phyloP scores from a whole-genome alignment of 805 yeast species.

The Yarrowia deformans region DNA sequence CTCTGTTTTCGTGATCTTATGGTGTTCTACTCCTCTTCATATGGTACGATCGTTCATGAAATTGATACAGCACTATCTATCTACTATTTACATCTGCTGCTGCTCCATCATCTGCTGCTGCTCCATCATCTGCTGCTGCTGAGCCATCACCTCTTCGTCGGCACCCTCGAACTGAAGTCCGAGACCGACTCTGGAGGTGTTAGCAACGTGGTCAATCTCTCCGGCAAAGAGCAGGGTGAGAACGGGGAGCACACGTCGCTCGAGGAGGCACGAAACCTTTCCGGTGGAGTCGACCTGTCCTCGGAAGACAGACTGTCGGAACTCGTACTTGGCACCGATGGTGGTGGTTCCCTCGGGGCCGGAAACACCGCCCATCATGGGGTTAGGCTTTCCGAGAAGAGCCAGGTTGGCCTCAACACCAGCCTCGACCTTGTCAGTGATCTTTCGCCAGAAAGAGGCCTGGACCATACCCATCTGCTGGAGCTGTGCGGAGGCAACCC shows the following conservation, averaged over 20 bases:
- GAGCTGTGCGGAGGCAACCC: conserved; percentile 93
- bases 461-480: conserved; percentile 90
- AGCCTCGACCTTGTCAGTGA: conserved; percentile 85
- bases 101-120: conserved; percentile 38
- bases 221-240: conserved; percentile 87
- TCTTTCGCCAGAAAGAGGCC: conserved; percentile 93
- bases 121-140: conserved; percentile 45
- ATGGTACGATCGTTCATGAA: conserved; percentile 34
- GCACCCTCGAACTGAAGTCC: conserved; percentile 97
- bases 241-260: conserved; percentile 92
- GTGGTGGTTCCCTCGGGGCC: conserved; percentile 91
- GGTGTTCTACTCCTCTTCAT: neutral
- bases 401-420: conserved; percentile 49
- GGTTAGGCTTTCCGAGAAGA: conserved; percentile 45
- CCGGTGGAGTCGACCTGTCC: conserved; percentile 93
- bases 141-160: conserved; percentile 78
- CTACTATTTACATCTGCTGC: conserved; percentile 43
- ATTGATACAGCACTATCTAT: conserved; percentile 20
- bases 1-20: no score
- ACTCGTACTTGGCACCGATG: conserved; percentile 96
- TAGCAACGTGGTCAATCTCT: conserved; percentile 87
- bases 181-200: conserved; percentile 82
- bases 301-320: conserved; percentile 93
- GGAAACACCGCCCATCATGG: conserved; percentile 80
- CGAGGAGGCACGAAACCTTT: conserved; percentile 88